Evolutionary conservation across 345 rosid genomes (phyloP).

Genomic region (Dipteronia dyeriana): DNA sequence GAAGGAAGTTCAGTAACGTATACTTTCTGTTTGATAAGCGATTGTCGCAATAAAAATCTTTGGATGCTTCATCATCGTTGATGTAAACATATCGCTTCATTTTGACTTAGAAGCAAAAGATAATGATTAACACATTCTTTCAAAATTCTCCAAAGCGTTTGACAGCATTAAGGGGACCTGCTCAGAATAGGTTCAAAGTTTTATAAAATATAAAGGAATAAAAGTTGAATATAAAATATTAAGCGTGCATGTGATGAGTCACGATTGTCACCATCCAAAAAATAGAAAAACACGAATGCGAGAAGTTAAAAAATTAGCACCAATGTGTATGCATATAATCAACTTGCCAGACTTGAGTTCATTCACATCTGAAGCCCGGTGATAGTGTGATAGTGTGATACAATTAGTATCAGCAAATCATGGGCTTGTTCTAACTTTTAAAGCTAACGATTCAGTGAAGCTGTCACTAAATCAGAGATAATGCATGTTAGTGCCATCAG

Average conservation of each 20-base stretch:
- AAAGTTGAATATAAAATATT: background rate
- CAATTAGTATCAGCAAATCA: background rate
- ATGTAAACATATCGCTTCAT: conserved; percentile 95
- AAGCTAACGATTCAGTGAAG: background rate
- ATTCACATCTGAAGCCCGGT: background rate
- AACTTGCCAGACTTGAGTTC: background rate
- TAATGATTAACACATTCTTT: conserved; percentile 15
- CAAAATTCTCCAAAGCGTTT: conserved; percentile 29
- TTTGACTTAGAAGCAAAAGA: conserved; percentile 30
- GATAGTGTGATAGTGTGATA: background rate
- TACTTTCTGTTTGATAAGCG: conserved; percentile 90
- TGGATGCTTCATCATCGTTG: conserved; percentile 74
- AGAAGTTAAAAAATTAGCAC: background rate
- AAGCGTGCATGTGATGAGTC: background rate
- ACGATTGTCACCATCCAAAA: background rate
- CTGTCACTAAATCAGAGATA: background rate
- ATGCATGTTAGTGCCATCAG: background rate
- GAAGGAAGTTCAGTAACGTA: conserved; percentile 82
- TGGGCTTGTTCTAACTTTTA: background rate
- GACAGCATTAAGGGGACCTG: conserved; percentile 15
- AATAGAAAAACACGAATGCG: background rate
- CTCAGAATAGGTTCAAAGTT: background rate
- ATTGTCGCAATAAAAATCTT: conserved; percentile 75
- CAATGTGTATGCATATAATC: background rate
- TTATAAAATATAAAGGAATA: conserved; percentile 13